Evolutionary conservation across 805 yeast species (phyloP), one percentile per base, ranked within the genome.

Genomic region (Lachancea sp.): DNA sequence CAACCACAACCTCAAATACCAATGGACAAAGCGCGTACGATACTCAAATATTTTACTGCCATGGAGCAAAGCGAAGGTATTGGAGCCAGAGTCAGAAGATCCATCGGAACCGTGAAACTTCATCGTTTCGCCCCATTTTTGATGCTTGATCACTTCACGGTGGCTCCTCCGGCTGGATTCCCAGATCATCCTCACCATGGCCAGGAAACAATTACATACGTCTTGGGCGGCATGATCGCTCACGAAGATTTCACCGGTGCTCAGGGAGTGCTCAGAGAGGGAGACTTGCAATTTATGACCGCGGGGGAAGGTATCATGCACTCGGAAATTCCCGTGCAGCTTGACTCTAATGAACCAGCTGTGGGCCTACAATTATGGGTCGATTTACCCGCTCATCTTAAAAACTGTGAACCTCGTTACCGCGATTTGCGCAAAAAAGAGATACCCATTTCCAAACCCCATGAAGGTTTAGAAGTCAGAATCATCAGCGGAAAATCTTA

Each of bases 251-350:
- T 87, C 63, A 83, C 94, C 2, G 95, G 95, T 1, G 67, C 82
- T n/a, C 71, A 74, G 39, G 96, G 95, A 41, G 69, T 84, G 7
- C 64, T 88, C 39, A 70, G 74, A 46, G 77, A 86, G 6, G 96
- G 95, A 42, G 96, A 87, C 58, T 67, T 88, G 49, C 96, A 87
- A 61, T 86, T 87, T 61, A 87, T 87, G 96, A 87, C 95, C 20
- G 95, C 96, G 4, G 96, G 95, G 45, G 74, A 73, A 51, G 96
- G 94, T 37, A 77, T 86, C 26, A 83, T 83, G 40, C 96, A 86
- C 60, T 74, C 87, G 2, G 96, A 87, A 57, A 86, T 86, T 77
- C 95, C 95, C 7, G 79, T 79, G 25, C 67, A 70, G 28, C 63
- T 65, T 45, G 68, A 67, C 16, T 68, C 72, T 28, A 64, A 65